Conservation (phyloP, 2,329 filamentous ascomycete genomes). For the Sclerotinia spermophila region DNA sequence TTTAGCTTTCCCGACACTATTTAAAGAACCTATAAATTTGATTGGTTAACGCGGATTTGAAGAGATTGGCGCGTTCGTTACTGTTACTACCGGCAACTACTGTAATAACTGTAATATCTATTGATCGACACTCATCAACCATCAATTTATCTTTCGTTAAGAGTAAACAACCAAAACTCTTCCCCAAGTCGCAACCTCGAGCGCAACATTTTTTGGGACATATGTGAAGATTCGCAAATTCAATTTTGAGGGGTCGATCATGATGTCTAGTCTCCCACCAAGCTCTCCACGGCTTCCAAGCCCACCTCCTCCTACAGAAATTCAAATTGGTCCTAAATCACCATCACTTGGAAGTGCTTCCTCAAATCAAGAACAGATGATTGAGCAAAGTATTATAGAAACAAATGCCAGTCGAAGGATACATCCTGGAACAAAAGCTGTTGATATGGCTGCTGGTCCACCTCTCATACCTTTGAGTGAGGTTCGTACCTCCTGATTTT, state of each 20-base stretch:
- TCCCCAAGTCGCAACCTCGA: not conserved
- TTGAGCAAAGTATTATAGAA: constrained; percentile 62
- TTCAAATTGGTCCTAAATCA: constrained; percentile 80
- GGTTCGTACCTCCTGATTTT: constrained; percentile 48
- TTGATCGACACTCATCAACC: not conserved
- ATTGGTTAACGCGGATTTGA: constrained; percentile 15
- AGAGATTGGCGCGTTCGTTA: constrained; percentile 19
- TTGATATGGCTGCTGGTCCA: constrained; percentile 88
- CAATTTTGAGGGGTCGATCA: constrained; percentile 42
- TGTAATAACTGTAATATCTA: not conserved
- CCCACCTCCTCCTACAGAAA: constrained; percentile 90
- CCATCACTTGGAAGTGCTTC: constrained; percentile 61
- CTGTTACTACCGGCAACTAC: too few relatives aligned
- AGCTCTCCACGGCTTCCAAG: constrained; percentile 91
- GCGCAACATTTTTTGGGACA: constrained; percentile 2
- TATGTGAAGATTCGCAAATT: constrained; percentile 9
- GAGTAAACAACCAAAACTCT: not conserved
- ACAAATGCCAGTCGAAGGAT: constrained; percentile 78
- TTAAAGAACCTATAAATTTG: not conserved
- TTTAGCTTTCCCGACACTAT: not conserved
- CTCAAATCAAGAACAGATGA: constrained; percentile 53
- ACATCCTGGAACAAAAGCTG: constrained; percentile 85
- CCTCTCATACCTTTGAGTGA: constrained; percentile 82
- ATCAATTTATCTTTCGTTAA: not conserved
- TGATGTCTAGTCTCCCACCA: constrained; percentile 49